These are phyloP conservation scores for Aspergillus ostianus DNA, from an alignment of 495 filamentous ascomycete species.

Conservation along the genomic window DNA sequence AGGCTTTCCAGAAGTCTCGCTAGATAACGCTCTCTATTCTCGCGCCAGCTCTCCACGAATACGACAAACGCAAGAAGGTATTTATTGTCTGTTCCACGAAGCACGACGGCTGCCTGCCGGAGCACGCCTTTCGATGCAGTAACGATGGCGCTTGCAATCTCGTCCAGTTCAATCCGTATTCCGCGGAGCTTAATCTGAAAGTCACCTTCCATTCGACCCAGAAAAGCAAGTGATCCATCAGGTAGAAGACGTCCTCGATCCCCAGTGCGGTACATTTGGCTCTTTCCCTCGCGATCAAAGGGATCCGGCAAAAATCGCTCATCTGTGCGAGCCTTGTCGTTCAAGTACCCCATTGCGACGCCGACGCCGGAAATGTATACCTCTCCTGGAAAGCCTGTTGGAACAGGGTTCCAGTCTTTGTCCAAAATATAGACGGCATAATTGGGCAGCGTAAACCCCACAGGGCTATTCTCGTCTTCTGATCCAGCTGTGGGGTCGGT, in stretches of 20 bases:
- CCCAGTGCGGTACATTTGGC: slow-evolving; percentile 9
- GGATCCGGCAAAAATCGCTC: not conserved
- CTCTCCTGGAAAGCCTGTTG: not conserved
- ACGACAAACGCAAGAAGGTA: slow-evolving; percentile 32
- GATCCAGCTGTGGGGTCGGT: not conserved
- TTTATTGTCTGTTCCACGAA: slow-evolving; percentile 9
- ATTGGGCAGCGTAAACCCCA: not conserved
- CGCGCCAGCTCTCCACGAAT: not conserved
- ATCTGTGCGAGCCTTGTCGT: not conserved
- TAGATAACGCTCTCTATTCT: not conserved
- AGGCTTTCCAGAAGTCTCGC: slow-evolving; percentile 7
- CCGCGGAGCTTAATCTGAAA: slow-evolving; percentile 50
- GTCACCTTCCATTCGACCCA: slow-evolving; percentile 40
- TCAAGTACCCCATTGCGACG: not conserved
- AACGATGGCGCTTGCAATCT: slow-evolving; percentile 37
- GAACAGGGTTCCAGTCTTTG: not conserved
- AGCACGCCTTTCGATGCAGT: slow-evolving; percentile 22
- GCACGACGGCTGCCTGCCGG: slow-evolving; percentile 28
- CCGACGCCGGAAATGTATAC: not conserved
- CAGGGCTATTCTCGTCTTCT: not conserved
- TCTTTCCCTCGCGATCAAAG: not conserved
- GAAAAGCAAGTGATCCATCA: slow-evolving; percentile 28
- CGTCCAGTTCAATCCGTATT: slow-evolving; percentile 44
- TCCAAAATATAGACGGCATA: not conserved
- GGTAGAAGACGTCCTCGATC: slow-evolving; percentile 12